Evolutionary conservation across 768 basidiomycete species (phyloP), one percentile per base, ranked within the genome.

Genomic region (Hericium erinaceus): DNA sequence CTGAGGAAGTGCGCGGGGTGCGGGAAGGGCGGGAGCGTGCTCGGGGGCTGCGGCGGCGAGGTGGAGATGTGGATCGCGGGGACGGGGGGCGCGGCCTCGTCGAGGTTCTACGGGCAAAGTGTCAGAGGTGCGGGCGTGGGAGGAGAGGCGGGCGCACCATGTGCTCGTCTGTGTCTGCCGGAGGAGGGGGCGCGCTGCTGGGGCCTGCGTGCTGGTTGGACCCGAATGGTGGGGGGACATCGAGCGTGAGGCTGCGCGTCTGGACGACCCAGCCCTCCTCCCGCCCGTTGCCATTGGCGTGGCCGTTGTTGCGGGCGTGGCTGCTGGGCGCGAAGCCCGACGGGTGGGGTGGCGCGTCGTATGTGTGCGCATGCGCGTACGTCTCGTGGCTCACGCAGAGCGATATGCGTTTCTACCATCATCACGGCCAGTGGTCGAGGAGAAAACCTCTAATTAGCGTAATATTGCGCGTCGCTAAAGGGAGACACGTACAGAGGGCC

Each of bases 241-340:
- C 77, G 20, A 90, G 85, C n/a, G 78, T 76, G 59, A 90, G 75
- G 50, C 78, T 83, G 55, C 80, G 77, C 4, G 89, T 80, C 65
- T 84, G 85, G 58, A 76, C 74, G 11, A 90, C 87, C 89, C 87
- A 91, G 65, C 90, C 87, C 58, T 89, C 88, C 24, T 52, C 39
- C 16, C 54, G 49, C 50, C 64, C 41, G 16, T 48, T 28, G 39
- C 39, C 16, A 37, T 16, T 72, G 68, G 5, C 28, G 28, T 33
- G 28, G 5, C 28, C 28, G 28, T 8, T 33, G 28, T 33, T 33
- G 28, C 8, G 28, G 8, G 28, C 5, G 28, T 4, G 28, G 5
- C 2, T 44, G 75, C 71, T 63, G 77, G 62, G 15, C 65, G 28
- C 5, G 46, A 16, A 46, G 44, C 22, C 51, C 20, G 24, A 40